These are phyloP conservation scores for Microsporum ferrugineum DNA, from an alignment of 2,329 filamentous ascomycete genomes.

Conservation along the genomic window DNA sequence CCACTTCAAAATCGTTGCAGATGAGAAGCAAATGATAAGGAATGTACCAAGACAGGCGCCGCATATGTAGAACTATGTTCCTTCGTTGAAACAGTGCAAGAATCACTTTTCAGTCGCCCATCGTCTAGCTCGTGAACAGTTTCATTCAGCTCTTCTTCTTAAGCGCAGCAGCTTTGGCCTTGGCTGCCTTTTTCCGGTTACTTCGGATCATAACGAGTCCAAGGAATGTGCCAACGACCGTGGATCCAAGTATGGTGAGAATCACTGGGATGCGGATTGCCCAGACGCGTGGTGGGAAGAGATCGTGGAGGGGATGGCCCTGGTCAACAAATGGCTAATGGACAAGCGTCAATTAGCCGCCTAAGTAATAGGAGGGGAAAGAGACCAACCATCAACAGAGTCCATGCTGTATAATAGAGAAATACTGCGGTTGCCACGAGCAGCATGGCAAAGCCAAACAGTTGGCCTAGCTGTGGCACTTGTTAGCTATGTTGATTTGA, in stretches of 20 bases:
- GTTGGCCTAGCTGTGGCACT: conserved; percentile 71
- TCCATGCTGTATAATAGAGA: conserved; percentile 96
- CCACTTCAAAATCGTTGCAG: neutral
- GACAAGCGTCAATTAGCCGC: neutral
- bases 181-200: conserved; percentile 93
- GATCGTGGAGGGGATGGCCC: conserved; percentile 80
- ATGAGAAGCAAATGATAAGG: neutral
- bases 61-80: neutral
- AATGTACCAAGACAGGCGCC: neutral
- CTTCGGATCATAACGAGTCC: conserved; percentile 97
- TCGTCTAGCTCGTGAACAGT: neutral
- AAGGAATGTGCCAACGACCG: conserved; percentile 91
- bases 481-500: neutral
- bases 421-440: conserved; percentile 61
- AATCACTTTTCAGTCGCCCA: neutral
- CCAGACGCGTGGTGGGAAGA: conserved; percentile 97
- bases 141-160: conserved; percentile 51
- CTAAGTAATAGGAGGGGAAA: neutral
- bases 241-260: conserved; percentile 78
- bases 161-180: conserved; percentile 70
- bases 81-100: neutral
- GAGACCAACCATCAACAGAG: conserved; percentile 73
- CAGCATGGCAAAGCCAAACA: conserved; percentile 65
- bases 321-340: conserved; percentile 88
- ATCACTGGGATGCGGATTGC: conserved; percentile 97